Evolutionary conservation across 192 early-diverging fungal species (phyloP).

Genomic region (Funneliformis mosseae): DNA sequence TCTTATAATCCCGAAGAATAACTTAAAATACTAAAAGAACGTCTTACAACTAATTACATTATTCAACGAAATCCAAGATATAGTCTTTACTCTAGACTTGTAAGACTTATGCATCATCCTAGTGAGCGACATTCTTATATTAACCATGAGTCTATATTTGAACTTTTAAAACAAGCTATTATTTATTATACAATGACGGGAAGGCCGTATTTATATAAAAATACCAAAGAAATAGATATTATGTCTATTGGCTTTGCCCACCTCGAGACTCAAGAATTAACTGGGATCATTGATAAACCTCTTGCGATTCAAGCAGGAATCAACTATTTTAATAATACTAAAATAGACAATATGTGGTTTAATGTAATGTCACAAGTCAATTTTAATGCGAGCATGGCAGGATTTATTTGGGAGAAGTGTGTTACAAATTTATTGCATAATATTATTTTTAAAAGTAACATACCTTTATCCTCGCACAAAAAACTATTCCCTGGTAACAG

Average conservation of each 20-base stretch:
- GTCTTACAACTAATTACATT: too few relatives aligned
- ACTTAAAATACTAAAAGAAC: too few relatives aligned
- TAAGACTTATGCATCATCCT: too few relatives aligned
- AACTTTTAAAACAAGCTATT: neutral
- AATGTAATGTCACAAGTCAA: neutral
- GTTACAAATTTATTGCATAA: neutral
- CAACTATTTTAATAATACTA: neutral
- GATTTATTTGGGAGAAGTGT: slow-evolving; percentile 12
- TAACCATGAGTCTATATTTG: neutral
- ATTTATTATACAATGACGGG: neutral
- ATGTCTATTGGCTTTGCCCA: neutral
- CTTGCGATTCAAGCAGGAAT: neutral
- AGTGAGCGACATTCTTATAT: too few relatives aligned
- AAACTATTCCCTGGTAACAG: too few relatives aligned
- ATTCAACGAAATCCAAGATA: too few relatives aligned
- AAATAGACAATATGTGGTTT: slow-evolving; percentile 1
- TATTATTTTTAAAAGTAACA: neutral
- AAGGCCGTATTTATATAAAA: neutral
- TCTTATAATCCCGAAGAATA: too few relatives aligned
- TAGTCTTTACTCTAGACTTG: too few relatives aligned
- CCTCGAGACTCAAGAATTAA: neutral
- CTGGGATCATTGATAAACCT: neutral
- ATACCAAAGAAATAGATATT: neutral
- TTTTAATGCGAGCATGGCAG: neutral
- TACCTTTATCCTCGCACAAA: neutral